Evolutionary conservation across 768 basidiomycete genomes (phyloP).

Genomic region (Rickenella mellea): DNA sequence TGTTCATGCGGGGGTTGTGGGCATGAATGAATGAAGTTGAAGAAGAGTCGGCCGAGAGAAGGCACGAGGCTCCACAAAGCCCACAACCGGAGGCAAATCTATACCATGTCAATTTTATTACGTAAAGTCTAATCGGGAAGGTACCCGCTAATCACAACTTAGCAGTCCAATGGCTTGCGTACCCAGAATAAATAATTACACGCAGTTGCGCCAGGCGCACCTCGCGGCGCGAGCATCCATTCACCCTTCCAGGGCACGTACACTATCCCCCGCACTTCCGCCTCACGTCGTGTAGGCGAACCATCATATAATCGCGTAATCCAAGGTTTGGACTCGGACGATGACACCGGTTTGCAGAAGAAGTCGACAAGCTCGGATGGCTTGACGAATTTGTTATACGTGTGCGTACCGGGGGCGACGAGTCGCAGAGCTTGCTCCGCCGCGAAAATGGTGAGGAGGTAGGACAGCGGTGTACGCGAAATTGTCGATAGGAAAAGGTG

Average conservation of each 20-base stretch:
- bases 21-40: no score
- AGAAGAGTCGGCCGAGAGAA: no score
- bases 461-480: conserved; percentile 72
- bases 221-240: conserved; percentile 62
- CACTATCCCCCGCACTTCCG: conserved; percentile 71
- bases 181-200: conserved; percentile 88
- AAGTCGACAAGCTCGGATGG: conserved; percentile 78
- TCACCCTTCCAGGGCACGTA: conserved; percentile 63
- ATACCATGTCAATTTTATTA: no score
- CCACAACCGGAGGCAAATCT: no score
- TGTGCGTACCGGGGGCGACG: conserved; percentile 85
- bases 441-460: conserved; percentile 58
- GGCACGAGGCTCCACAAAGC: no score
- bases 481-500: conserved; percentile 95
- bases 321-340: conserved; percentile 35
- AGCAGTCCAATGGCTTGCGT: conserved; percentile 50
- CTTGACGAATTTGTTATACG: conserved; percentile 82
- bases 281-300: conserved; percentile 52
- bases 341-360: conserved; percentile 49
- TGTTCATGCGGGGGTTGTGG: no score
- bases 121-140: no score
- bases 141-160: no score
- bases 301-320: conserved; percentile 42
- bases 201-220: conserved; percentile 38
- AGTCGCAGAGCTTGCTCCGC: conserved; percentile 77